Evolutionary conservation across 2,329 filamentous ascomycete species (phyloP).

Genomic region (Leptodontidium sp.): DNA sequence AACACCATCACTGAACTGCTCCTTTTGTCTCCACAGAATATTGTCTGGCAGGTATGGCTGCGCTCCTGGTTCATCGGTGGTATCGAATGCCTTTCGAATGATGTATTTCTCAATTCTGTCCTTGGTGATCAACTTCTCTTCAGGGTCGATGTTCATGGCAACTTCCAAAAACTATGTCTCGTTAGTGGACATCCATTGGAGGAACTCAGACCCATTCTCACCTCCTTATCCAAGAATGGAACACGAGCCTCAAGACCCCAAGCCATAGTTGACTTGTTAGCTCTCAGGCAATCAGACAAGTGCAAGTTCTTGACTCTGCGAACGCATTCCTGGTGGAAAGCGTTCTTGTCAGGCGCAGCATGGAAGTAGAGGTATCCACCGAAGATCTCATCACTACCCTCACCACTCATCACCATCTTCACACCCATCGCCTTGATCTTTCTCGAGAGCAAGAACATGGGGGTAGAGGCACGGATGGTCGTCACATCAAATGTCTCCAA

Average conservation of each 20-base stretch:
- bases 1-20: slow-evolving; percentile 98
- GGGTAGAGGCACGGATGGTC: slow-evolving; percentile 96
- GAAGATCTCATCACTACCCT: slow-evolving; percentile 98
- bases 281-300: slow-evolving; percentile 92
- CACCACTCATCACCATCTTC: slow-evolving; percentile 98
- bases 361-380: slow-evolving; percentile 99
- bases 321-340: slow-evolving; percentile 96
- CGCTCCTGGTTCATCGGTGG: slow-evolving; percentile 80
- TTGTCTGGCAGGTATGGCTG: slow-evolving; percentile 92
- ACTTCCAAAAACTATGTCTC: slow-evolving; percentile 80
- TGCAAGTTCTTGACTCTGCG: slow-evolving; percentile 96
- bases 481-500: slow-evolving; percentile 98
- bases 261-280: slow-evolving; percentile 98
- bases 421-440: slow-evolving; percentile 99
- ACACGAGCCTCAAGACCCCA: slow-evolving; percentile 99
- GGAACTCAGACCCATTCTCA: slow-evolving; percentile 47
- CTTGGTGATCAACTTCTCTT: slow-evolving; percentile 91
- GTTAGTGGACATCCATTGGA: slow-evolving; percentile 25
- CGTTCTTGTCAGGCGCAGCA: slow-evolving; percentile 85
- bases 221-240: slow-evolving; percentile 94
- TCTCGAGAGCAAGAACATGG: slow-evolving; percentile 96
- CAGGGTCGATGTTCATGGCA: slow-evolving; percentile 91
- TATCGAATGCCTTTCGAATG: slow-evolving; percentile 96
- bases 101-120: slow-evolving; percentile 92
- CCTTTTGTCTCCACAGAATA: slow-evolving; percentile 98